phyloP scores from a whole-genome alignment of 1,284 basidiomycete genomes.

The Tetrapyrgos nigripes region DNA sequence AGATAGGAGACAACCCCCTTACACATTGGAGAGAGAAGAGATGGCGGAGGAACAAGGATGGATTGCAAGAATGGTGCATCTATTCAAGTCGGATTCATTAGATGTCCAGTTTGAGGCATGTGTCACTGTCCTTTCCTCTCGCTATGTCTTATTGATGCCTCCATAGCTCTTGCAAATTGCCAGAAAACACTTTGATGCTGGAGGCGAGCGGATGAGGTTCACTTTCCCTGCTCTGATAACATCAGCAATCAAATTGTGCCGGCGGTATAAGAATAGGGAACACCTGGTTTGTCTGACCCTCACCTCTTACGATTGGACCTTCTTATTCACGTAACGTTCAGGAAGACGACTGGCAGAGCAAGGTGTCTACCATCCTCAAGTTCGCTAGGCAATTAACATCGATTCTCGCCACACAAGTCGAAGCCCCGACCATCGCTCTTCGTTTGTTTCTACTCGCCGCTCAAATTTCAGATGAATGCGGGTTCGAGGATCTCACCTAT shows the following conservation, averaged over 20 bases:
- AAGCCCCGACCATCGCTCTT: constrained; percentile 88
- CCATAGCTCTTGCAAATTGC: constrained; percentile 86
- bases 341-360: constrained; percentile 86
- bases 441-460: constrained; percentile 94
- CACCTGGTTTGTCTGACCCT: constrained; percentile 49
- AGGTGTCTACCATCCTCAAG: constrained; percentile 86
- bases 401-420: constrained; percentile 90
- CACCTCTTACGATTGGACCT: not conserved
- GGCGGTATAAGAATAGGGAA: constrained; percentile 84
- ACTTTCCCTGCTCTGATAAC: constrained; percentile 95
- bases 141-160: constrained; percentile 8
- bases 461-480: constrained; percentile 91
- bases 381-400: constrained; percentile 92
- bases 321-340: constrained; percentile 33
- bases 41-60: constrained; percentile 97
- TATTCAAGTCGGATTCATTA: constrained; percentile 86
- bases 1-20: constrained; percentile 63
- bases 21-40: constrained; percentile 79
- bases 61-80: constrained; percentile 95
- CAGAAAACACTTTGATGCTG: constrained; percentile 84
- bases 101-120: constrained; percentile 88
- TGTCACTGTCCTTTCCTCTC: not conserved
- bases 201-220: constrained; percentile 93
- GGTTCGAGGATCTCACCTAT: constrained; percentile 92
- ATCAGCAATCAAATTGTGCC: constrained; percentile 87